Conservation (phyloP, 2,329 filamentous ascomycete genomes). For the Diplodia sapinea region DNA sequence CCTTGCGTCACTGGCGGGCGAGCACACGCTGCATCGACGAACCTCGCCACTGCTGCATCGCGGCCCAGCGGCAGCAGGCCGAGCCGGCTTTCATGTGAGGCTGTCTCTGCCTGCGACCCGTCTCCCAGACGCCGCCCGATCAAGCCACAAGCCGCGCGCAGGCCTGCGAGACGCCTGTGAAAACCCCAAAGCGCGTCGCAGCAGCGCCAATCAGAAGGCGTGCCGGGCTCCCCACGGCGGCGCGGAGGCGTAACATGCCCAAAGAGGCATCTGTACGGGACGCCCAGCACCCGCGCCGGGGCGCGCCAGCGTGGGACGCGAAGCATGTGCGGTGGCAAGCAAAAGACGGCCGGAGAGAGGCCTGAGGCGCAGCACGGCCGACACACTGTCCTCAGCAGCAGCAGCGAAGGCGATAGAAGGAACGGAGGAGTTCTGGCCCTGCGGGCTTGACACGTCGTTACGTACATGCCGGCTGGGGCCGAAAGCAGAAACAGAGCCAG, state of each 20-base stretch:
- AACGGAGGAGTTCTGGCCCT: conserved; percentile 2
- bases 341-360: background rate
- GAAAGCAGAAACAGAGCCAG: conserved; percentile 28
- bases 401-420: conserved; percentile 15
- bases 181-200: conserved; percentile 7
- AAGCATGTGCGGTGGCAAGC: conserved; percentile 24
- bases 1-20: conserved; percentile 23
- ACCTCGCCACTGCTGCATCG: conserved; percentile 17
- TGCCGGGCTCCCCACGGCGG: conserved; percentile 4
- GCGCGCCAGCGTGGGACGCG: conserved; percentile 18
- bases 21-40: conserved; percentile 19
- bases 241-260: conserved; percentile 25
- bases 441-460: conserved; percentile 24
- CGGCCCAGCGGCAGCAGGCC: conserved; percentile 11
- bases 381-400: background rate
- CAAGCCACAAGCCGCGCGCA: conserved; percentile 16
- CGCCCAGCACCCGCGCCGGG: conserved; percentile 19
- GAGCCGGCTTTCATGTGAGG: conserved; percentile 13
- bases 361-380: conserved; percentile 16
- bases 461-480: conserved; percentile 27
- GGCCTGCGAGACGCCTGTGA: conserved; percentile 22
- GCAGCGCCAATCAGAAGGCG: conserved; percentile 3
- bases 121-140: conserved; percentile 18
- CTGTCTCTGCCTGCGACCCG: conserved; percentile 12
- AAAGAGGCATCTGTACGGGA: conserved; percentile 24